Evolutionary conservation across 352 stramenopile genomes (phyloP), one percentile per base, ranked within the genome.

Genomic region (Phytophthora fragariaefolia): DNA sequence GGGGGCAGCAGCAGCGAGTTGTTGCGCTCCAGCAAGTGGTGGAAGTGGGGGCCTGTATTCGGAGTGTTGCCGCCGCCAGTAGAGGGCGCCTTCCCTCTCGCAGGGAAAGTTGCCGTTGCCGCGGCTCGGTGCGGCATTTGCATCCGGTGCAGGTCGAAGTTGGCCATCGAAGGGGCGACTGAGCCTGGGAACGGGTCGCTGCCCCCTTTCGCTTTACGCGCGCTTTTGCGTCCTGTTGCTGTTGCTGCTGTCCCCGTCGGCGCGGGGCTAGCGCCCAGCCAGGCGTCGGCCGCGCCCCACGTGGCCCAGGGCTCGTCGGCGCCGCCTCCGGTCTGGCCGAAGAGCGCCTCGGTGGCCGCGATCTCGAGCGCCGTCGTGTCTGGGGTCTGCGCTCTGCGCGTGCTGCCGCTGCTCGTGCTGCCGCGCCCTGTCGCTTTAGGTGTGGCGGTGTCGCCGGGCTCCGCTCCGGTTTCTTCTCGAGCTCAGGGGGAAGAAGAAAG

Each of bases 141-240:
- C 77, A 90, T 82, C 45, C 76, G 71, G 23, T 82, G 59, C 32
- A 79, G 79, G 63, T 91, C 80, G 74, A 82, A 89, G 30, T 82
- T 85, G 42, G 79, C 83, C 80, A 91, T 89, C 15, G 55, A 47
- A 59, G 30, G 32, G 34, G 42, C 40, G 59, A 65, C 52, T 15
- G n/a, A 28, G 26, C 48, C 42, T 50, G 58, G 32, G 24, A 55
- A 56, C 23, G 24, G 47, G n/a, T 63, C 54, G 18, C n/a, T 13
- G 38, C 47, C 27, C 17, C 46, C 34, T 74, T 53, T 64, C 26
- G 51, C 34, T 66, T 55, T 73, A 32, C 36, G 43, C n/a, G 42
- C 36, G 50, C 32, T 68, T 12, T 45, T 63, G 32, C 47, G 49
- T 43, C 47, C 58, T 20, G 38, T 55, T 30, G 20, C 20, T 50